Base-by-base conservation (phyloP, 2,329 filamentous ascomycete genomes). In the Thelonectria olida region DNA sequence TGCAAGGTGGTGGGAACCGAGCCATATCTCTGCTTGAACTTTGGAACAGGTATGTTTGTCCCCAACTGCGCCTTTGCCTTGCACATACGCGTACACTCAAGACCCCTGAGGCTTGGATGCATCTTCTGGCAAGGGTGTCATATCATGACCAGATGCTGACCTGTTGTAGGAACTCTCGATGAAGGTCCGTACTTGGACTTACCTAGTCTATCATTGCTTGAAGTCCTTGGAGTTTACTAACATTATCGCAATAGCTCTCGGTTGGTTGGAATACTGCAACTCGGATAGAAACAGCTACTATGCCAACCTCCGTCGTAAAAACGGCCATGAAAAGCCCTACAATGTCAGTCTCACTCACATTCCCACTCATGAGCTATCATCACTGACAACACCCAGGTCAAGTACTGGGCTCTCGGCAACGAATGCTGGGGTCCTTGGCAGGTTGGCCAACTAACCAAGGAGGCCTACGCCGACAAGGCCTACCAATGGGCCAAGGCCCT, bases 201-300 rank as follows among this genome's bases (percentile, higher is more conserved):
- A n/a, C n/a, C n/a, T n/a, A n/a, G n/a, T n/a, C 8, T 13, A 23
- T 22, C 52, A n/a, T 19, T 13, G 25, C 25, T 9, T 4, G 3
- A 31, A n/a, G 5, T 13, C 2, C 31, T 28, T 8, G n/a, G 8
- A 12, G 22, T 25, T 25, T 49, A 22, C 42, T 60, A 38, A 56
- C 50, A n/a, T 2, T 44, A 9, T 38, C 76, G 81, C 61, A 34
- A 28, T 19, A 76, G 85, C 81, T 2, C 82, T 95, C 28, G 91
- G 84, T 10, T 96, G 92, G 92, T 82, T 96, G 19, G 92, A 96
- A 74, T 96, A 96, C 80, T 96, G 92, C 81, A 96, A 96, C 78
- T 89, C 88, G 2, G 86, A 84, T n/a, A 82, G 84, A 56, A 85
- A 94, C 76, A 94, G 90, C 9, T 85, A 95, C 81, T 96, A 93